phyloP scores from a whole-genome alignment of 805 yeast species.

The Schwanniomyces yamadae region DNA sequence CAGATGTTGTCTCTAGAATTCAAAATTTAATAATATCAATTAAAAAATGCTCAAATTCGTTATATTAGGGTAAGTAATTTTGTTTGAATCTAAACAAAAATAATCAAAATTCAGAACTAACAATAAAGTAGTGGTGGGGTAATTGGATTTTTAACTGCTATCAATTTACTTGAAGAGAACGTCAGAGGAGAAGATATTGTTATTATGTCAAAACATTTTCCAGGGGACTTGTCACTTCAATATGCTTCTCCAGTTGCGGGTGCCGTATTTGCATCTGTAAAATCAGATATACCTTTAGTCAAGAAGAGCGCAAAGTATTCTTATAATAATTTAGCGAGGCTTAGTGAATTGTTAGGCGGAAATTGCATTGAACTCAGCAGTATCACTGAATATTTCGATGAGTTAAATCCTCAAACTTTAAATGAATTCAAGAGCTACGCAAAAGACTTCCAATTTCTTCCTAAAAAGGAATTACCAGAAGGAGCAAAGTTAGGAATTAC shows the following conservation, averaged over 20 bases:
- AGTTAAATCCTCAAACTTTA: slow-evolving; percentile 1
- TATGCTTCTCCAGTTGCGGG: slow-evolving; percentile 31
- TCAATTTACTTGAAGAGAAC: slow-evolving; percentile 13
- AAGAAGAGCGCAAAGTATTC: slow-evolving; percentile 9
- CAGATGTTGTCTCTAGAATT: no score
- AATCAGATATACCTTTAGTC: slow-evolving; percentile 3
- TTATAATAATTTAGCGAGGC: slow-evolving; percentile 7
- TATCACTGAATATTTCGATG: slow-evolving; percentile 8
- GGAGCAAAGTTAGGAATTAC: slow-evolving; percentile 5
- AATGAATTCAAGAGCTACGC: slow-evolving; percentile 4
- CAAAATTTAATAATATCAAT: no score
- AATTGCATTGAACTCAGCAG: slow-evolving; percentile 6
- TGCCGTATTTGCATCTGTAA: slow-evolving; percentile 32
- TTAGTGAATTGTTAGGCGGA: slow-evolving; percentile 6
- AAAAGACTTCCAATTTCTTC: slow-evolving; percentile 4
- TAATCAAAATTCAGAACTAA: no score
- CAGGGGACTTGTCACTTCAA: slow-evolving; percentile 23
- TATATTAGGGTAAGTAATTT: no score
- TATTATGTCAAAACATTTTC: slow-evolving; percentile 21
- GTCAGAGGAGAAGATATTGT: slow-evolving; percentile 10
- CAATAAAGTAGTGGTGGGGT: slow-evolving; percentile 10
- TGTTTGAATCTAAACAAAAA: no score
- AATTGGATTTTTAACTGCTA: slow-evolving; percentile 11
- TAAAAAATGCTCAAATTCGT: no score
- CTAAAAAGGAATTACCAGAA: slow-evolving; percentile 1